These are phyloP conservation scores for Fusarium siculi DNA, from an alignment of 2,329 filamentous ascomycete genomes.

Conservation along the genomic window DNA sequence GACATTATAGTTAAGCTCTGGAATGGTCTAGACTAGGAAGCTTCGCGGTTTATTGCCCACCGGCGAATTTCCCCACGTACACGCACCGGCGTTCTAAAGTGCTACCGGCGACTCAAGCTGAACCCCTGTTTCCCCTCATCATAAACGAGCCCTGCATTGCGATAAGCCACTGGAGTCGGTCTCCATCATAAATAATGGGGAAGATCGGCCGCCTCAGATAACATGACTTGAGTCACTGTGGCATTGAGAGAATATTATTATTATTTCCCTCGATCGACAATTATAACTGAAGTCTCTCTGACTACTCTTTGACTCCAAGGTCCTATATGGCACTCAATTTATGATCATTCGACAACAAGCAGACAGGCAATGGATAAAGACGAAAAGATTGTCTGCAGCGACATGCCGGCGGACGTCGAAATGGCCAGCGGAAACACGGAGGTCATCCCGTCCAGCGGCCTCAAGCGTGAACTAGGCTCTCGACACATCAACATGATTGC, in stretches of 20 bases:
- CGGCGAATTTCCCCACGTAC: neutral
- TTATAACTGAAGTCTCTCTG: no score
- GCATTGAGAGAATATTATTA: neutral
- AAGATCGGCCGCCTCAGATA: neutral
- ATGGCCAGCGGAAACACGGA: neutral
- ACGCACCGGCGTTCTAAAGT: neutral
- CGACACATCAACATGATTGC: neutral
- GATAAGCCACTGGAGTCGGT: neutral
- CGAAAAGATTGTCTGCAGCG: neutral
- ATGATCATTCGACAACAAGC: no score
- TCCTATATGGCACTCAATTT: no score
- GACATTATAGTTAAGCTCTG: neutral
- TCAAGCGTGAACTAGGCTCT: neutral
- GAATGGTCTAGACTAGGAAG: neutral
- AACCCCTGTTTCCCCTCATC: neutral
- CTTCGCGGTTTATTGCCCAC: fast-evolving
- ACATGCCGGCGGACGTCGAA: neutral
- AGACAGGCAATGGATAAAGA: neutral
- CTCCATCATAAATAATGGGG: constrained; percentile 1
- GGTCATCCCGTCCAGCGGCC: neutral
- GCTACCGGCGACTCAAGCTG: neutral
- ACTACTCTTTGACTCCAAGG: no score
- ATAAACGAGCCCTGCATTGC: neutral
- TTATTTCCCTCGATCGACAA: neutral
- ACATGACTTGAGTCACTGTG: neutral